Base-by-base conservation (phyloP, 306 rosid genomes). In the Glycine tomentella region DNA sequence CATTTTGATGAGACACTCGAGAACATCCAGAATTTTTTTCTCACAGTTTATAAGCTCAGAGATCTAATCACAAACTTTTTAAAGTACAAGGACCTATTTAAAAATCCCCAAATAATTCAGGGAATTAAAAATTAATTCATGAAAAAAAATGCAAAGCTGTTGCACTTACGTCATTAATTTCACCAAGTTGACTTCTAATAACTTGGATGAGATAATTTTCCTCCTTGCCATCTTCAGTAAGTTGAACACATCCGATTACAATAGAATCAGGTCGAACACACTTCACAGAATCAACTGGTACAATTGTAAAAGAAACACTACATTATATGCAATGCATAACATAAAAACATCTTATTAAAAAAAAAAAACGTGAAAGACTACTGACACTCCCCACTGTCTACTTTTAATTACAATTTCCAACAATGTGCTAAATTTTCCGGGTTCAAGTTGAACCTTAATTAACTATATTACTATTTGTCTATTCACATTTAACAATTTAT, bases 261-360 rank as follows among this genome's bases (percentile, higher is more conserved):
- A 95, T 93, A 85, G 93, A 89, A 87, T 95, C 93, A 55, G 89
- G 79, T 67, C 96, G 97, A 80, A 95, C 83, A 84, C 99, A 95
- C 91, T 86, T 90, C 82, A 95, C 86, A 72, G 91, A 89, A 90
- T 95, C 99, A 86, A 95, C 99, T 92, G 93, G 81, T 44, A 76
- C 81, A 88, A 86, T 78, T 61, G 76, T 82, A 72, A 50, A 69
- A 74, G 58, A 79, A 85, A 83, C 42, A 84, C 80, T 74, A 86
- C 79, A 73, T 76, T 72, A 85, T 80, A 84, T 64, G 20, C 44
- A 53, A 9, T 56, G 76, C 77, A 76, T 20, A 45, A 63, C 66
- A 79, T 48, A 25, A 42, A 66, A 20, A 53, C n/a, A 38, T 38
- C 44, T 38, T 38, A 38, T 15, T 14, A 48, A 71, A 72, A 20